These are phyloP conservation scores for Trichosporon inkin DNA, from an alignment of 1,284 basidiomycete species.

Conservation along the genomic window DNA sequence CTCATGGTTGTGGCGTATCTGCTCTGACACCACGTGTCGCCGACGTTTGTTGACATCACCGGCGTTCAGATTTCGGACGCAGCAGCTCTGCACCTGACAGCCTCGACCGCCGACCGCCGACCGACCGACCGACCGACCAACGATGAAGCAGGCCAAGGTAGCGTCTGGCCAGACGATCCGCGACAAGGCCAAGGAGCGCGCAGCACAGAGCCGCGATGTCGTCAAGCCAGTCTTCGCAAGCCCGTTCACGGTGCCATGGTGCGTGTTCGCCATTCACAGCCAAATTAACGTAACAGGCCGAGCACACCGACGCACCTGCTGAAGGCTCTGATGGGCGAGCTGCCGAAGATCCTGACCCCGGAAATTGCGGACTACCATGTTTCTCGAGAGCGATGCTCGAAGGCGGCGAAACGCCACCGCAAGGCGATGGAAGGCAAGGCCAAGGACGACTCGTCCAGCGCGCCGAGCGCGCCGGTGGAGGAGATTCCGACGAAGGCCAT, in stretches of 20 bases:
- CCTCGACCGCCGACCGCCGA: neutral
- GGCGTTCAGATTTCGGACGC: neutral
- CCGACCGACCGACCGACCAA: conserved; percentile 16
- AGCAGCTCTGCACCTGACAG: neutral
- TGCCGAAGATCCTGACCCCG: conserved; percentile 33
- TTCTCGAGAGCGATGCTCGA: conserved; percentile 35
- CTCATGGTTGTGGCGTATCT: neutral
- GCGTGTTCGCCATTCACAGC: conserved; percentile 10
- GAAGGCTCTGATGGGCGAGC: conserved; percentile 30
- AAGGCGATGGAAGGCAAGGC: neutral
- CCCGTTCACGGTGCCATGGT: conserved; percentile 43
- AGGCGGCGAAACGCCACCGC: conserved; percentile 24
- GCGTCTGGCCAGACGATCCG: conserved; percentile 20
- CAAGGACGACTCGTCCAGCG: neutral
- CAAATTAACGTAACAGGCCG: conserved; percentile 31
- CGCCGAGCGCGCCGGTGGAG: neutral
- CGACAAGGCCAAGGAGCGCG: conserved; percentile 18
- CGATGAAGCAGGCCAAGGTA: conserved; percentile 18
- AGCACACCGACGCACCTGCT: conserved; percentile 41
- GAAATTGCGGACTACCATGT: conserved; percentile 41
- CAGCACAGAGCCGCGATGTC: conserved; percentile 9
- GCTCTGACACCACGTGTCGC: neutral
- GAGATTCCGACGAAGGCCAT: neutral
- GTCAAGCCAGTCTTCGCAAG: conserved; percentile 31
- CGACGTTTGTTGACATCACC: conserved; percentile 15